Base-by-base conservation (phyloP, 176 grass and related monocot genomes). In the Triticum urartu region DNA sequence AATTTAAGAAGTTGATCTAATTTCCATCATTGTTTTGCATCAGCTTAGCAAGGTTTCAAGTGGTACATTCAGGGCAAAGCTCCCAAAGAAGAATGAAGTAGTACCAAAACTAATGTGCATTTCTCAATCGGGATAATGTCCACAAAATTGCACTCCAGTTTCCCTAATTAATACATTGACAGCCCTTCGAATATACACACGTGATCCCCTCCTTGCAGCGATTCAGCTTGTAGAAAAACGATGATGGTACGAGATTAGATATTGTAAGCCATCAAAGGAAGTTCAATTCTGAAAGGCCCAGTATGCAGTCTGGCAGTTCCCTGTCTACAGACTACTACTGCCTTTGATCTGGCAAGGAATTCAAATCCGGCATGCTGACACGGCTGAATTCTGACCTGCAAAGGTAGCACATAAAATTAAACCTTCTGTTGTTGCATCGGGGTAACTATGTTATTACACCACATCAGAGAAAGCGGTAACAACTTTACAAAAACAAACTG, bases 321-420 rank as follows among this genome's bases (percentile, higher is more conserved):
- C 43, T 62, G 39, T 79, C n/a, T 73, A 74, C 26, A 68, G 15
- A 18, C 0, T 3, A 89, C 36, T 87, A 76, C 86, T 68, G 81
- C 79, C 62, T 92, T 90, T 88, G 90, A 86, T 95, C 90, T 81
- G 87, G 79, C 73, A 87, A 76, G 61, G 82, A 92, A 50, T 89
- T 92, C 68, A 89, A 86, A 83, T 95, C 85, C 30, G 85, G 90
- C 86, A 89, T 79, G 18, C 54, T 59, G 52, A 79, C 79, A 72
- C 84, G 93, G 75, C 71, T 92, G 85, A 95, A 92, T 58, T 95
- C 93, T 79, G 90, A 92, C 78, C 93, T 92, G 85, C 72, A 88
- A 85, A 33, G 45, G 87, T 26, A 89, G 66, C 64, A 75, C 14
- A 79, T 3, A 3, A 56, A 45, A 17, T 77, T 77, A 45, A 91